Conservation (phyloP, 192 early-diverging fungal species). For the Backusella mclennaniae region DNA sequence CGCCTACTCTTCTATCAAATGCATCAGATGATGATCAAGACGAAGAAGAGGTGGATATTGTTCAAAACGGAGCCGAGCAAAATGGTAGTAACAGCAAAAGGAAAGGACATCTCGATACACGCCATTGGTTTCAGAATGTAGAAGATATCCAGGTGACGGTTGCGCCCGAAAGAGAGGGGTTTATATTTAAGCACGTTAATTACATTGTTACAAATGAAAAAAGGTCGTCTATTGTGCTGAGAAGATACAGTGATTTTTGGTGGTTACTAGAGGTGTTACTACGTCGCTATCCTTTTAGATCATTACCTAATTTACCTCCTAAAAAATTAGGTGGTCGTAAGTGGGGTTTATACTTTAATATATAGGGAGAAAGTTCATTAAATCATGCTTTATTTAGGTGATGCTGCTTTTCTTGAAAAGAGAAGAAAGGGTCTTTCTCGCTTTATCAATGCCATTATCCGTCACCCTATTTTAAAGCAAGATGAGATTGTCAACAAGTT, state of each 20-base stretch:
- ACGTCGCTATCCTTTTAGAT: conserved; percentile 79
- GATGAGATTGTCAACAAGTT: conserved; percentile 65
- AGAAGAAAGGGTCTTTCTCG: conserved; percentile 67
- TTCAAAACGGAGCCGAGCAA: background rate
- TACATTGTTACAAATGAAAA: conserved; percentile 81
- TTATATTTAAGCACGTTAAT: conserved; percentile 83
- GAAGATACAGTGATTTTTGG: conserved; percentile 91
- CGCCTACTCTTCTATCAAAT: background rate
- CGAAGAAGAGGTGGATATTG: background rate
- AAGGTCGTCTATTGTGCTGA: conserved; percentile 57
- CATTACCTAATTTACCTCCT: conserved; percentile 81
- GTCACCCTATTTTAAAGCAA: conserved; percentile 69
- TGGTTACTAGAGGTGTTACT: conserved; percentile 82
- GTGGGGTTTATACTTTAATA: background rate
- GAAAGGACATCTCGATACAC: conserved; percentile 35
- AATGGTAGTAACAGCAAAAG: background rate
- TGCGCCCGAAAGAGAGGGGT: conserved; percentile 51
- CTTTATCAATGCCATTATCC: conserved; percentile 72
- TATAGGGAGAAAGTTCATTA: no score
- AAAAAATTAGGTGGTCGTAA: conserved; percentile 78
- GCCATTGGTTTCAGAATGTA: conserved; percentile 54
- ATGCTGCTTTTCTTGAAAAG: conserved; percentile 68
- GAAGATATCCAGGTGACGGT: conserved; percentile 57
- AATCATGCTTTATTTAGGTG: conserved; percentile 35
- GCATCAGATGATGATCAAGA: background rate